Percentiles rank a stretch among this genome's conserved stretches.
phyloP scores from a whole-genome alignment of 108 stramenopile genomes.

The Nannochloropsis granulata region DNA sequence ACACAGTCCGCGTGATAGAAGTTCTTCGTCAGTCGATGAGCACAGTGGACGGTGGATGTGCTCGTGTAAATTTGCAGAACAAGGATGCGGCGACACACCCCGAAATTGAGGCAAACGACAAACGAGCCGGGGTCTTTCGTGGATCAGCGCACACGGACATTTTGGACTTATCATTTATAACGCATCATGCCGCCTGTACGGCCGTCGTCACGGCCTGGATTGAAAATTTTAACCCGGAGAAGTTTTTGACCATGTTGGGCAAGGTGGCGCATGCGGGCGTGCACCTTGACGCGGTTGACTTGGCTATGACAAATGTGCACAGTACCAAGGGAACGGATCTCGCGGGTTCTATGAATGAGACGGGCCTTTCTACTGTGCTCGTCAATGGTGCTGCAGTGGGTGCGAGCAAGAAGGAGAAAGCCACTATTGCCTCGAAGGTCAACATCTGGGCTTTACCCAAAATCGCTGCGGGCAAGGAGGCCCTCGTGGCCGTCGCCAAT shows the following conservation, averaged over 20 bases:
- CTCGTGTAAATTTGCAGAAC: background rate
- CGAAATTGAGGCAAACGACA: background rate
- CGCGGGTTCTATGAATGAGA: background rate
- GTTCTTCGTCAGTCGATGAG: background rate
- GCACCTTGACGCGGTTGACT: background rate
- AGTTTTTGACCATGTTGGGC: background rate
- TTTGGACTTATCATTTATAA: background rate
- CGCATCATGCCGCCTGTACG: background rate
- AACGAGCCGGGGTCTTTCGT: background rate
- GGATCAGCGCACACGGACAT: background rate
- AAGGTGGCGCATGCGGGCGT: background rate
- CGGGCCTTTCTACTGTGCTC: background rate
- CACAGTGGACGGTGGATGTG: background rate
- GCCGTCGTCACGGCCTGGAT: background rate
- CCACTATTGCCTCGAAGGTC: no score
- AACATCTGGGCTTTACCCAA: background rate
- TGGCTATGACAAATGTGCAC: background rate
- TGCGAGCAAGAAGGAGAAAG: no score
- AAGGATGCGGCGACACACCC: background rate
- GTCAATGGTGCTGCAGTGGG: background rate
- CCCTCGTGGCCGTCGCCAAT: background rate
- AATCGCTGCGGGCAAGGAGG: background rate
- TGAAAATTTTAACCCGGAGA: background rate
- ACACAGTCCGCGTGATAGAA: background rate
- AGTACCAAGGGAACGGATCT: background rate